Evolutionary conservation across 139 green algal species (phyloP).

Genomic region (Chlorella vulgaris): DNA sequence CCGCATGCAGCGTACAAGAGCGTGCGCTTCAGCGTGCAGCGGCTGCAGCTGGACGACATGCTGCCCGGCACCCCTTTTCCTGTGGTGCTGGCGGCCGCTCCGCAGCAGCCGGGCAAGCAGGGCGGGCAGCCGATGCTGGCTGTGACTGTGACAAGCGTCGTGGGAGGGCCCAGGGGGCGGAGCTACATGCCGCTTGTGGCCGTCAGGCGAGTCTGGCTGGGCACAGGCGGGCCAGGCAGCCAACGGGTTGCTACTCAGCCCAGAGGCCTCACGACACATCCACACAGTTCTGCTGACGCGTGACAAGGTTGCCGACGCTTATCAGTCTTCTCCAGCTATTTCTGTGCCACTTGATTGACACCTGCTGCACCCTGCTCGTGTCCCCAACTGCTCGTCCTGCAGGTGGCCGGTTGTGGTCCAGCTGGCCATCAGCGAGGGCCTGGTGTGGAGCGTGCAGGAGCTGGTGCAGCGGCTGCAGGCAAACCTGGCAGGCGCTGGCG

Average conservation of each 20-base stretch:
- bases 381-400: background rate
- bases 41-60: constrained; percentile 82
- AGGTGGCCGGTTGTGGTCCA: constrained; percentile 46
- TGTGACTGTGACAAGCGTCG: constrained; percentile 40
- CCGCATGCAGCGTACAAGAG: constrained; percentile 20
- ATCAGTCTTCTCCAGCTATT: background rate
- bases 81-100: constrained; percentile 64
- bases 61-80: constrained; percentile 63
- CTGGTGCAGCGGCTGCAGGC: constrained; percentile 46
- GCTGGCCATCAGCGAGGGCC: constrained; percentile 62
- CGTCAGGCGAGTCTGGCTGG: background rate
- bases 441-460: constrained; percentile 66
- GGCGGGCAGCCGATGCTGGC: constrained; percentile 39
- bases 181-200: constrained; percentile 61
- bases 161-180: constrained; percentile 45
- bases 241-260: background rate
- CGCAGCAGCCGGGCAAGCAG: background rate
- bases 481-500: constrained; percentile 8
- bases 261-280: too few relatives aligned
- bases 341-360: background rate
- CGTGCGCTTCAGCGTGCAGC: constrained; percentile 43
- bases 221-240: too few relatives aligned
- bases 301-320: too few relatives aligned
- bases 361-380: background rate
- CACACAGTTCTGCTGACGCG: too few relatives aligned